These are phyloP conservation scores for Diversispora eburnea DNA, from an alignment of 192 early-diverging fungal species.

Conservation along the genomic window DNA sequence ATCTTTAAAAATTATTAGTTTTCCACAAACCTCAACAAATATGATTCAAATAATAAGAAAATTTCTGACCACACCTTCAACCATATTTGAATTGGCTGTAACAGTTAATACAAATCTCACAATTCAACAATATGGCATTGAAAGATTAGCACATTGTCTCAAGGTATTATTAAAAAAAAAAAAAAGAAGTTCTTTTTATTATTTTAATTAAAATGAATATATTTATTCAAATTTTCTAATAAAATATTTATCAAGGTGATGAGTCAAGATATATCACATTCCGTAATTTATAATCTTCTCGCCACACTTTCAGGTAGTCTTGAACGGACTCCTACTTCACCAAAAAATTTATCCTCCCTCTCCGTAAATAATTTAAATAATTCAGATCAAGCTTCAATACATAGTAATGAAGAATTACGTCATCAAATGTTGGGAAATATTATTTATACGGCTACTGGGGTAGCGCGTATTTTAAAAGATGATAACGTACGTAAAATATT, in stretches of 20 bases:
- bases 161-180: conserved; percentile 28
- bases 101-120: conserved; percentile 20
- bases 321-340: conserved; percentile 1
- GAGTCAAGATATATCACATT: not conserved
- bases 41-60: conserved; percentile 47
- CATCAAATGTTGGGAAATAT: conserved; percentile 51
- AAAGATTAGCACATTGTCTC: conserved; percentile 48
- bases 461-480: conserved; percentile 51
- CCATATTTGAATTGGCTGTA: conserved; percentile 48
- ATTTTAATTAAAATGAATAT: conserved; percentile 30
- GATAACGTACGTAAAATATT: conserved; percentile 41
- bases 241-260: conserved; percentile 22
- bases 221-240: conserved; percentile 31
- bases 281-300: conserved; percentile 20
- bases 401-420: conserved; percentile 37
- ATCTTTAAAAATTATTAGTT: conserved; percentile 28
- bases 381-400: conserved; percentile 26
- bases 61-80: conserved; percentile 51
- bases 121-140: conserved; percentile 48
- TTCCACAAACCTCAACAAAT: conserved; percentile 31
- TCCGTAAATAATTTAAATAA: not conserved
- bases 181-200: conserved; percentile 32
- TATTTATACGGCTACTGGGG: conserved; percentile 50
- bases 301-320: not conserved
- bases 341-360: conserved; percentile 21